Base-by-base conservation (phyloP, 2,329 filamentous ascomycete species). In the Aspergillus aculeatinus region DNA sequence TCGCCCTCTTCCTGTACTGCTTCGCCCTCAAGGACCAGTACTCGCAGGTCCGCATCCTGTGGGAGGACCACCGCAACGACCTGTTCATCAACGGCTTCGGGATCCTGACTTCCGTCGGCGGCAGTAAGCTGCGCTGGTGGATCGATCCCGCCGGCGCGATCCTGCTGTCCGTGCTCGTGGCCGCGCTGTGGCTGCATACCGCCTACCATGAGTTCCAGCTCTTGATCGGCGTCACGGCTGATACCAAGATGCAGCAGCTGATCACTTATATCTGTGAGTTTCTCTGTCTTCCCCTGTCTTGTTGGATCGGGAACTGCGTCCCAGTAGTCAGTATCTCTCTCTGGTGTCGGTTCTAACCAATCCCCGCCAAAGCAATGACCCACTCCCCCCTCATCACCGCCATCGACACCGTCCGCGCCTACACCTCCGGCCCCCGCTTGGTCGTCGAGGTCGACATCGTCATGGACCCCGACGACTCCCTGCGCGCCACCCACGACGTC, bases 31-130 rank as follows among this genome's bases (percentile, higher is more conserved):
- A 94, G 67, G 89, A 97, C 79, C 90, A 91, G 70, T 96, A 98
- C 80, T 92, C 87, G 62, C 93, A 97, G 76, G 87, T 97, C 64
- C 86, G 90, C 59, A 97, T 97, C 72, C 81, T 98, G 14, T 97
- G 92, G 93, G 91, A 96, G 76, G 94, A 98, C 72, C 95, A 99
- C 79, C 89, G 95, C 63, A 99, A 99, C 72, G 95, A 99, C 72
- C 82, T 99, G n/a, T 83, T 96, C 69, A 92, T 99, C 83, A 99
- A 98, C 75, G 92, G 92, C 57, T 92, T 96, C 67, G 92, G 90
- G 85, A 87, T 98, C 64, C 77, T 97, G 57, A 97, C 93, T 1
- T 94, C 90, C 2, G 88, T 97, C n/a, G 91, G 92, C 58, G 95
- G 95, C 35, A 87, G 88, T 65, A 96, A 96, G 80, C 81, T 98